Evolutionary conservation across 2,329 filamentous ascomycete genomes (phyloP).

Genomic region (Alternaria arborescens): DNA sequence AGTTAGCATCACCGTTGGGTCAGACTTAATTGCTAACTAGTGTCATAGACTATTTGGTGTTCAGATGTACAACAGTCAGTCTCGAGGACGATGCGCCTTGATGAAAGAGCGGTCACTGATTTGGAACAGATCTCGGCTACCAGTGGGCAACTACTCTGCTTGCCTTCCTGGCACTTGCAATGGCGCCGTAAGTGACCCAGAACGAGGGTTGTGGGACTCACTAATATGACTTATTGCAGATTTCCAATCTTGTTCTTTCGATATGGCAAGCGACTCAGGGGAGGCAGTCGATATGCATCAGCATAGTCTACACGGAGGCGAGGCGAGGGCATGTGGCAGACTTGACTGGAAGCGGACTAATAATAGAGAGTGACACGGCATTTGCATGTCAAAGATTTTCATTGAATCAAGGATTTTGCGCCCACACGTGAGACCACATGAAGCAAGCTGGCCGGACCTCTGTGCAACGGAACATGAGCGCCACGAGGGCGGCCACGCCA

Average conservation of each 20-base stretch:
- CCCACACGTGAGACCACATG: constrained; percentile 48
- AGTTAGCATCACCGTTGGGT: constrained; percentile 10
- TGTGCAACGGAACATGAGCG: constrained; percentile 42
- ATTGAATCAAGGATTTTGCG: constrained; percentile 43
- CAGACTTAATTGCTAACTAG: constrained; percentile 9
- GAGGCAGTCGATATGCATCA: constrained; percentile 58
- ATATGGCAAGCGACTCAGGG: constrained; percentile 59
- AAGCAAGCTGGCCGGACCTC: constrained; percentile 41
- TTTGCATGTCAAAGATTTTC: constrained; percentile 43
- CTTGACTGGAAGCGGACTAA: constrained; percentile 34
- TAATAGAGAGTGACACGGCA: constrained; percentile 49
- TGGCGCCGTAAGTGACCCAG: constrained; percentile 55
- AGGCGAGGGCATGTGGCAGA: constrained; percentile 20
- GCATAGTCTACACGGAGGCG: constrained; percentile 30
- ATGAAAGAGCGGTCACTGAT: constrained; percentile 58
- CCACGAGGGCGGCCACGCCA: constrained; percentile 50
- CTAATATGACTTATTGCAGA: constrained; percentile 48
- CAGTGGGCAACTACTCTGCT: constrained; percentile 61
- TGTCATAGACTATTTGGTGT: constrained; percentile 50
- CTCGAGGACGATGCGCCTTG: constrained; percentile 30
- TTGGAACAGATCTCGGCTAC: constrained; percentile 55
- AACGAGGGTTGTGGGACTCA: constrained; percentile 35
- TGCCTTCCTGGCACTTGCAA: constrained; percentile 58
- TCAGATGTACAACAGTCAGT: constrained; percentile 63
- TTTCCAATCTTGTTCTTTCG: constrained; percentile 59